These are phyloP conservation scores for Neurospora sp. DNA, from an alignment of 2,329 filamentous ascomycete genomes.

Conservation along the genomic window DNA sequence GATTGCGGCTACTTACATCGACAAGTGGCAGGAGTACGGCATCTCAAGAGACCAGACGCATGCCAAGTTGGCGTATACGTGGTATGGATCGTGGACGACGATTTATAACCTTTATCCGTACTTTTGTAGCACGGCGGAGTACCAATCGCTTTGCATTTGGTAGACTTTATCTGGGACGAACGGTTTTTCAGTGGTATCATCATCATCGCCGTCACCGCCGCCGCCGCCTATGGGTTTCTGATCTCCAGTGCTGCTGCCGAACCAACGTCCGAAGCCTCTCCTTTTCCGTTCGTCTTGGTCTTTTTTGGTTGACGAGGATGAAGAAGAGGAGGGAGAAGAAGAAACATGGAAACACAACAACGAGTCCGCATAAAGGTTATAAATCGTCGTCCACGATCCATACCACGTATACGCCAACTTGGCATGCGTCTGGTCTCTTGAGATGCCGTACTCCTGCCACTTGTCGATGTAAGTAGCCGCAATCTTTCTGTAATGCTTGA, in stretches of 20 bases:
- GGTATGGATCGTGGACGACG: conserved; percentile 76
- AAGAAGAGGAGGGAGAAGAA: conserved; percentile 3
- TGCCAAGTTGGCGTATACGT: conserved; percentile 70
- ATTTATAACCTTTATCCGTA: conserved; percentile 76
- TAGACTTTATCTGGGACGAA: conserved; percentile 73
- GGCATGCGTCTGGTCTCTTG: conserved; percentile 60
- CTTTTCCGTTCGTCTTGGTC: neutral
- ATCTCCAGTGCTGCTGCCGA: neutral
- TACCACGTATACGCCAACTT: conserved; percentile 76
- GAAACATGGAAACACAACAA: conserved; percentile 68
- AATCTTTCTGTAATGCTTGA: conserved; percentile 38
- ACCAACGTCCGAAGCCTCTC: neutral
- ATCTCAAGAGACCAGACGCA: conserved; percentile 63
- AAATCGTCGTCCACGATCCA: conserved; percentile 73
- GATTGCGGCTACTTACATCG: conserved; percentile 56
- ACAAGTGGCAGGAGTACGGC: conserved; percentile 61
- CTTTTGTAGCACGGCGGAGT: conserved; percentile 65
- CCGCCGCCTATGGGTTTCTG: conserved; percentile 17
- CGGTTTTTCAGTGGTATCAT: conserved; percentile 17
- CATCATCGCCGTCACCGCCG: conserved; percentile 8
- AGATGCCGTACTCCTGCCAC: conserved; percentile 63
- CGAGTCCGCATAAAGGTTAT: conserved; percentile 66
- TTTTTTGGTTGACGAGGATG: neutral
- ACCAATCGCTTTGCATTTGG: conserved; percentile 72
- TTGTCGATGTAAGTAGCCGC: conserved; percentile 57